A percentile compares a stretch with the other conserved stretches of the same genome.
phyloP scores from a whole-genome alignment of 345 rosid genomes.

The Bretschneidera sinensis region DNA sequence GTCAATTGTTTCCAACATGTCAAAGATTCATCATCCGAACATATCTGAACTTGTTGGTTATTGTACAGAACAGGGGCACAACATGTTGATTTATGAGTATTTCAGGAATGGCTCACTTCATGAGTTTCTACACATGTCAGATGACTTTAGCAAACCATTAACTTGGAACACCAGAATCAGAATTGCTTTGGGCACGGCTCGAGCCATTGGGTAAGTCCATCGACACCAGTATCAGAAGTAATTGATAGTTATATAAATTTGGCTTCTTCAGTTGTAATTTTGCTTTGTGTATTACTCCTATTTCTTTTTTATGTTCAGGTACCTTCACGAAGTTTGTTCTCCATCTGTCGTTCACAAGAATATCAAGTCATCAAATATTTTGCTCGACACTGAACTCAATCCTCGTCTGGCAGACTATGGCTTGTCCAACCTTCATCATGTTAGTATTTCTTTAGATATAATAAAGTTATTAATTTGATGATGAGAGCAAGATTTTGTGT shows the following conservation, averaged over 20 bases:
- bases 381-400: slow-evolving; percentile 81
- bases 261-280: no score
- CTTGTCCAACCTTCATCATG: slow-evolving; percentile 68
- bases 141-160: slow-evolving; percentile 87
- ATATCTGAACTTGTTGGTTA: slow-evolving; percentile 74
- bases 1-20: slow-evolving; percentile 55
- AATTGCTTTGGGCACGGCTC: slow-evolving; percentile 80
- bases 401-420: slow-evolving; percentile 87
- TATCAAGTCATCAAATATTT: slow-evolving; percentile 87
- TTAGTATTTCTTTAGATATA: slow-evolving; percentile 14
- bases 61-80: slow-evolving; percentile 76
- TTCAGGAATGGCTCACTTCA: slow-evolving; percentile 88
- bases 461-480: no score
- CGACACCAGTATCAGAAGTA: no score
- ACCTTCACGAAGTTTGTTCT: slow-evolving; percentile 88
- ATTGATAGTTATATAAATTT: no score
- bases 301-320: slow-evolving; percentile 46
- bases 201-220: slow-evolving; percentile 83
- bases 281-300: no score
- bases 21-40: slow-evolving; percentile 76
- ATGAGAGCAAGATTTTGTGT: no score
- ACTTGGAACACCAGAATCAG: slow-evolving; percentile 96
- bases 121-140: slow-evolving; percentile 78
- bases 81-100: slow-evolving; percentile 69
- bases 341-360: slow-evolving; percentile 88